Evolutionary conservation across 129 eudicot genomes (phyloP), one percentile per base, ranked within the genome.

Genomic region (Saussurea involucrata): DNA sequence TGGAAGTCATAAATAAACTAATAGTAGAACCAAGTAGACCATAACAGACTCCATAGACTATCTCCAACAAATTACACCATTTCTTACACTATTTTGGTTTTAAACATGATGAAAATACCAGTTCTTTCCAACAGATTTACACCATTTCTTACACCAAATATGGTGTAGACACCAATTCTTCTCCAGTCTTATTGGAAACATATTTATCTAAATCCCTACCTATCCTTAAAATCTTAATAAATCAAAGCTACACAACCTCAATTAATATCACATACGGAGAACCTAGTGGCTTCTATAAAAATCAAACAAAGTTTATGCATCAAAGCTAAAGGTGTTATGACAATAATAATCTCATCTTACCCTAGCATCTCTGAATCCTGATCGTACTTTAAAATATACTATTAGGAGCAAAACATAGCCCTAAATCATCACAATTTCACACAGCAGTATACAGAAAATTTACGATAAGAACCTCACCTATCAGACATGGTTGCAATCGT

Each of bases 401-500:
- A 68, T 29, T 6, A 13, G 28, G 10, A 24, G 8, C 32, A 17
- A 75, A 70, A 64, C 80, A 66, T 25, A 66, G 44, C 28, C 72
- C 73, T 44, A 74, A 21, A 13, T 40, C 6, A 63, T 6, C 71
- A 78, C 8, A 78, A 68, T 34, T 40, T 33, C 6, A 57, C 22
- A 28, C 44, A 34, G 6, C 10, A 17, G 17, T n/a, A 42, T 10
- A 21, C 13, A 58, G 24, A 15, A 27, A 24, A 36, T 42, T 13
- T 5, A 27, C 53, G 11, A 12, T 8, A 7, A 49, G 29, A 13
- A 64, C 2, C 40, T 21, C 6, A 90, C 98, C 97, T 87, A 32
- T 93, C 97, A 25, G 92, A 88, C 98, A 90, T 90, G 20, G 86
- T 84, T 20, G 92, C 88, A n/a, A 93, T 90, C 5, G 92, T 84